Evolutionary conservation across 257 asterid species (phyloP).

Genomic region (Solanum verrucosum): DNA sequence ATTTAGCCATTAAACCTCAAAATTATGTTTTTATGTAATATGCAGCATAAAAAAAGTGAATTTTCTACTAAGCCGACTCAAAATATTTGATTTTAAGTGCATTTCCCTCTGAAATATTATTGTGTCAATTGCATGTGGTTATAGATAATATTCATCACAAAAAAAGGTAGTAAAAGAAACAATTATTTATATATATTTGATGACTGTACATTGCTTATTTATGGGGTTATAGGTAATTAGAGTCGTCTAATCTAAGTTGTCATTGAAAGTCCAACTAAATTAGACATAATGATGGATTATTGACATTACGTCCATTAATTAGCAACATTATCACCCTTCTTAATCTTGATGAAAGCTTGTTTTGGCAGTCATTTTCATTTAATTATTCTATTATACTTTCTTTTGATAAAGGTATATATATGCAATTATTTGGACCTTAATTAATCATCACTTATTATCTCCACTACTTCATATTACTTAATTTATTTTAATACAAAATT

Average conservation of each 20-base stretch:
- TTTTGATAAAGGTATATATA: not conserved
- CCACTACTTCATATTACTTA: not conserved
- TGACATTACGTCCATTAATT: constrained; percentile 11
- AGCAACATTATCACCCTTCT: constrained; percentile 12
- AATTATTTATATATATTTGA: too few species aligned
- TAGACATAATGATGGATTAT: constrained; percentile 13
- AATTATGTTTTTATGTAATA: too few species aligned
- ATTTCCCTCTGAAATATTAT: too few species aligned
- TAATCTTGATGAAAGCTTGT: constrained; percentile 5
- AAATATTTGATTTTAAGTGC: too few species aligned
- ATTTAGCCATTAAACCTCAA: too few species aligned
- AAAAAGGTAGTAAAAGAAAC: not conserved
- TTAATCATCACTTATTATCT: not conserved
- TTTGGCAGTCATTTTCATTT: not conserved
- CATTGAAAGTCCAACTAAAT: not conserved
- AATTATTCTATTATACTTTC: not conserved
- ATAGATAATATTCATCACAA: not conserved
- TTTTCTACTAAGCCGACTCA: too few species aligned
- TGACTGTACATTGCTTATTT: not conserved
- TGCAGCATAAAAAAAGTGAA: too few species aligned
- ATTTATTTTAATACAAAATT: not conserved
- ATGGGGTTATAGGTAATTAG: not conserved
- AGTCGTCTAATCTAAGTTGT: not conserved
- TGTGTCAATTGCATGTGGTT: not conserved
- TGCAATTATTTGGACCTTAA: constrained; percentile 2